Evolutionary conservation across 306 rosid genomes (phyloP).

Genomic region (Glycine latifolia): DNA sequence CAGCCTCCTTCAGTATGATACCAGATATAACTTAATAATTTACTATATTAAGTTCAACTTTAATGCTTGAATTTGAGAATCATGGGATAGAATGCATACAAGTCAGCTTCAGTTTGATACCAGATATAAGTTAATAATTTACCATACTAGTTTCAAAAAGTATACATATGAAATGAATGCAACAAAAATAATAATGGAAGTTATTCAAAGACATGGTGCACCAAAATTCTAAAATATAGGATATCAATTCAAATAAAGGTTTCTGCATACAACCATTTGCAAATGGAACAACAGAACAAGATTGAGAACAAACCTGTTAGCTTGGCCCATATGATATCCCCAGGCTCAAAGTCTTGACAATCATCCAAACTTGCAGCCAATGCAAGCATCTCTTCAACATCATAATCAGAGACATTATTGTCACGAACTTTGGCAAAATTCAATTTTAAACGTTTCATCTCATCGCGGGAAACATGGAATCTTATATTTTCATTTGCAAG

Average conservation of each 20-base stretch:
- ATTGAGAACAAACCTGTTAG: slow-evolving; percentile 80
- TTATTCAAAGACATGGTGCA: slow-evolving; percentile 5
- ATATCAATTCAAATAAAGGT: slow-evolving; percentile 20
- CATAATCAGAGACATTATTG: slow-evolving; percentile 71
- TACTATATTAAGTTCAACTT: neutral
- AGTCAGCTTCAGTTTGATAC: slow-evolving; percentile 15
- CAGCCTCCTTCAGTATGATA: neutral
- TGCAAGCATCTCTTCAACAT: slow-evolving; percentile 85
- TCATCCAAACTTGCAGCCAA: slow-evolving; percentile 94
- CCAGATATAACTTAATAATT: neutral
- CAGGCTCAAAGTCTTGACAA: slow-evolving; percentile 85
- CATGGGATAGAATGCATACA: slow-evolving; percentile 4
- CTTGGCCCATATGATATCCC: slow-evolving; percentile 97
- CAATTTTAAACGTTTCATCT: slow-evolving; percentile 79
- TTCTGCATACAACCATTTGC: slow-evolving; percentile 23
- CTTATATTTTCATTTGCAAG: slow-evolving; percentile 80
- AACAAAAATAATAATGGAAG: slow-evolving; percentile 23
- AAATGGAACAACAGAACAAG: slow-evolving; percentile 37
- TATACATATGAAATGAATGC: slow-evolving; percentile 11
- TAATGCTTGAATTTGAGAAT: neutral
- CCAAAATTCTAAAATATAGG: slow-evolving; percentile 7
- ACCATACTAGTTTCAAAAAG: slow-evolving; percentile 17
- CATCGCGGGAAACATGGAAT: slow-evolving; percentile 80
- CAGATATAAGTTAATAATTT: slow-evolving; percentile 31
- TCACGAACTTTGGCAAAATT: slow-evolving; percentile 61